Evolutionary conservation across 2,329 filamentous ascomycete species (phyloP), one percentile per base, ranked within the genome.

Genomic region (Botrytis byssoidea): DNA sequence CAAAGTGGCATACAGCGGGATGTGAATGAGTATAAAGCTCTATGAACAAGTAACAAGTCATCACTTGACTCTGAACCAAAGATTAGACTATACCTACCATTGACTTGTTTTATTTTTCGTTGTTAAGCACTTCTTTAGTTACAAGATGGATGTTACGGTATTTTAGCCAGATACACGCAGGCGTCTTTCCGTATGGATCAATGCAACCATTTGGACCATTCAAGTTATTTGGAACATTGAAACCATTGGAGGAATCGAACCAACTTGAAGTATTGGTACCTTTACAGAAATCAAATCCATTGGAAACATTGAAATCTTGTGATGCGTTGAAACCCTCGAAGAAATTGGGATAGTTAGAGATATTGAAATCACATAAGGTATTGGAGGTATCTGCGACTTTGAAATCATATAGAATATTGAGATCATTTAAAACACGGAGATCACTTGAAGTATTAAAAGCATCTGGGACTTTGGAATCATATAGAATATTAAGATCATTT

Each of bases 81-180:
- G 0, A 0, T 12, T 29, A 4, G 60, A 16, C 2, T 25, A 6
- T n/a, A 14, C 25, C 4, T n/a, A n/a, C 37, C 7, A n/a, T n/a
- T 63, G 7, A 1, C 60, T 42, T 14, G 1, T n/a, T 63, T 14
- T 1, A 1, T 4, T n/a, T 42, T n/a, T 12, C 32, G 10, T 37
- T 25, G 2, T 61, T 25, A 10, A 8, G 14, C 12, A 25, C 25
- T n/a, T 18, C 20, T 61, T n/a, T 3, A 12, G 25, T n/a, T 40
- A 42, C 25, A 6, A 18, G 14, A n/a, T 29, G 51, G 37, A 42
- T 29, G 3, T 4, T 6, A 63, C n/a, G 25, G 37, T 63, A 22
- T 29, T 29, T 29, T 29, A 44, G 60, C 35, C 12, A 63, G 6
- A 63, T 20, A 40, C 10, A 61, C 37, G 59, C 35, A 22, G 44